phyloP scores from a whole-genome alignment of 176 grass and related monocot genomes.

The Hyparrhenia diplandra region DNA sequence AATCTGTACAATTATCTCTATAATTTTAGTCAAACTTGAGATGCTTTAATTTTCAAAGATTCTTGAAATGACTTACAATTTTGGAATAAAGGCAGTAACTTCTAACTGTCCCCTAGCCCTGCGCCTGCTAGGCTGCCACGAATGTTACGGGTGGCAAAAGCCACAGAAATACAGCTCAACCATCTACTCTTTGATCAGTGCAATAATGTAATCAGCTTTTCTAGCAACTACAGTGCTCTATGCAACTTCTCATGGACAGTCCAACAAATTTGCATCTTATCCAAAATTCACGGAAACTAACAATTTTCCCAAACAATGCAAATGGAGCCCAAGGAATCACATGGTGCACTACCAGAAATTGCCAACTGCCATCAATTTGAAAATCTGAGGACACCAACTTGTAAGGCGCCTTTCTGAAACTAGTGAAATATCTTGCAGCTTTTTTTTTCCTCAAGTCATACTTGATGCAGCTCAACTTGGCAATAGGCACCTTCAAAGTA shows the following conservation, averaged over 20 bases:
- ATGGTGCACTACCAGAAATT: background rate
- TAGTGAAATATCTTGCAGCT: background rate
- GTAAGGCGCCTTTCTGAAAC: background rate
- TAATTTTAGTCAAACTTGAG: no score
- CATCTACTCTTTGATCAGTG: background rate
- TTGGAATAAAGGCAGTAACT: no score
- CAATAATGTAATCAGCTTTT: background rate
- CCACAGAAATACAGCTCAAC: no score
- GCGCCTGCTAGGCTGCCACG: background rate
- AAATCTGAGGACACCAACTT: no score
- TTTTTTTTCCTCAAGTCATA: background rate
- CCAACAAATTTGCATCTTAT: background rate
- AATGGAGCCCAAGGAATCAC: background rate
- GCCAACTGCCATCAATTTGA: background rate
- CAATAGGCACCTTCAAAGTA: background rate
- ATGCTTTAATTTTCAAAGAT: no score
- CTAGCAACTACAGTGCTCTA: background rate
- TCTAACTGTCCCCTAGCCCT: background rate
- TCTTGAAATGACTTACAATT: no score
- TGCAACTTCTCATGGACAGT: background rate
- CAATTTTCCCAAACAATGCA: background rate
- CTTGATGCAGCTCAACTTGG: no score
- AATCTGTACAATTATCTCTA: no score
- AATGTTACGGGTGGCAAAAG: background rate
- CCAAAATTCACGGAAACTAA: background rate